A percentile compares a stretch with the other conserved stretches of the same genome.
Evolutionary conservation across 805 yeast genomes (phyloP).

Genomic region (Ogataea zsoltii): DNA sequence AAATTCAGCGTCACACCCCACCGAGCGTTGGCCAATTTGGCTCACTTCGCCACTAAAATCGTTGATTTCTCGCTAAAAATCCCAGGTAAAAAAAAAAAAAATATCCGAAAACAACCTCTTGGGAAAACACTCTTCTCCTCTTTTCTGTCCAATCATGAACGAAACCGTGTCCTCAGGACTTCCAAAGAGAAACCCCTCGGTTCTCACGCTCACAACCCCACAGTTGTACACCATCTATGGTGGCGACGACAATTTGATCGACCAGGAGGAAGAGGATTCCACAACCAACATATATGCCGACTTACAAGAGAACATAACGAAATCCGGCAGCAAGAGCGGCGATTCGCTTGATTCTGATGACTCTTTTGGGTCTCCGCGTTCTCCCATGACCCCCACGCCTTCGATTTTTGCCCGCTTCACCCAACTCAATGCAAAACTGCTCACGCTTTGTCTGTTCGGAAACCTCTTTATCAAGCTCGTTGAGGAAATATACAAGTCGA

Average conservation of each 20-base stretch:
- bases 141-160: too few species aligned
- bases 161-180: not conserved
- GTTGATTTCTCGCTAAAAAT: too few species aligned
- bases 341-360: not conserved
- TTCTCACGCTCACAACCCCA: slow-evolving; percentile 29
- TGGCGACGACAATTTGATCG: slow-evolving; percentile 19
- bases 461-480: slow-evolving; percentile 54
- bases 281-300: slow-evolving; percentile 22
- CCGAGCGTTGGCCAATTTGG: too few species aligned
- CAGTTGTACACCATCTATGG: slow-evolving; percentile 31
- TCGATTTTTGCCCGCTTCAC: not conserved
- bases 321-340: not conserved
- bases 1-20: not conserved
- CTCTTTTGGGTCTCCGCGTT: too few species aligned
- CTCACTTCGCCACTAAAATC: too few species aligned
- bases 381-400: too few species aligned
- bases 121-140: too few species aligned
- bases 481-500: slow-evolving; percentile 46
- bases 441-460: slow-evolving; percentile 45
- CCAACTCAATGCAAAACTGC: slow-evolving; percentile 10
- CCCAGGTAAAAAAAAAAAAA: too few species aligned
- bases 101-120: too few species aligned
- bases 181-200: slow-evolving; percentile 20
- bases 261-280: slow-evolving; percentile 23
- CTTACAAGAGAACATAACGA: slow-evolving; percentile 14